phyloP scores from a whole-genome alignment of 306 rosid genomes.

The Fagus sylvatica region DNA sequence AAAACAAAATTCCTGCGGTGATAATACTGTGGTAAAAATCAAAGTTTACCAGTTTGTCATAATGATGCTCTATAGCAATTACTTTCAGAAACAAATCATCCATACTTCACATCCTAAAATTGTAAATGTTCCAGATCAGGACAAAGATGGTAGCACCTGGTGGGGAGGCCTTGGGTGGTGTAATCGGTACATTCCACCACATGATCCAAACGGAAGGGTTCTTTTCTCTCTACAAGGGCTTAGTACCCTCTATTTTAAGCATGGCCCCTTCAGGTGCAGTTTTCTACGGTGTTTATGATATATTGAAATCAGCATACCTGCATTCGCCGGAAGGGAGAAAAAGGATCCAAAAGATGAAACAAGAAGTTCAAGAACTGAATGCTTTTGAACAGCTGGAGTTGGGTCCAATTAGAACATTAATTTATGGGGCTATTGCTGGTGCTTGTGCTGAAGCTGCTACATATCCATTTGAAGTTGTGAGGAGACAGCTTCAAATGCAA shows the following conservation, averaged over 20 bases:
- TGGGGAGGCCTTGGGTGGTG: slow-evolving; percentile 93
- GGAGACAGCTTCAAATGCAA: slow-evolving; percentile 94
- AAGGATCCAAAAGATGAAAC: slow-evolving; percentile 69
- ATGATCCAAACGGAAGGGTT: slow-evolving; percentile 92
- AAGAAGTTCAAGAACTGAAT: slow-evolving; percentile 56
- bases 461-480: slow-evolving; percentile 91
- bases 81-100: not conserved
- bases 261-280: slow-evolving; percentile 99
- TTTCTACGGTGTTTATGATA: slow-evolving; percentile 91
- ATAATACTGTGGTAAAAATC: not conserved
- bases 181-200: slow-evolving; percentile 80
- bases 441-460: slow-evolving; percentile 98
- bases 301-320: slow-evolving; percentile 77
- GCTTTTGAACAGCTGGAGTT: slow-evolving; percentile 92
- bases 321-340: slow-evolving; percentile 87
- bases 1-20: too few relatives aligned
- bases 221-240: slow-evolving; percentile 91
- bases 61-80: not conserved
- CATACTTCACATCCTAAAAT: slow-evolving; percentile 1
- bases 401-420: slow-evolving; percentile 79
- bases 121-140: slow-evolving; percentile 65
- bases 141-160: slow-evolving; percentile 96
- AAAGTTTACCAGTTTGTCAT: not conserved
- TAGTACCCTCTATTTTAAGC: slow-evolving; percentile 86
- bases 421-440: slow-evolving; percentile 93